These are phyloP conservation scores for Spatholobus suberectus DNA, from an alignment of 306 rosid species.

Conservation along the genomic window DNA sequence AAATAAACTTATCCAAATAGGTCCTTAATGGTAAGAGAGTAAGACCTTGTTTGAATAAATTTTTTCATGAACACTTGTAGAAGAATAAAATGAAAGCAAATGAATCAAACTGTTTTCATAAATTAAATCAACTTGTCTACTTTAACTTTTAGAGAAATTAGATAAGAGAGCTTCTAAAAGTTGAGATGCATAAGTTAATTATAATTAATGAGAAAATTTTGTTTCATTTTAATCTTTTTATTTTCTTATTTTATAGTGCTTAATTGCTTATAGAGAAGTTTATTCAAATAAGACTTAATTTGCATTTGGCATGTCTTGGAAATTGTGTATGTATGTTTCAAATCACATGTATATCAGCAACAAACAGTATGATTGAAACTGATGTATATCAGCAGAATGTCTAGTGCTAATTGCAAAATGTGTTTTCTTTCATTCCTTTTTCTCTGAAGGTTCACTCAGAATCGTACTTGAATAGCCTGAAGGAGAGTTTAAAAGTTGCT, in stretches of 20 bases:
- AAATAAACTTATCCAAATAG: too few relatives aligned
- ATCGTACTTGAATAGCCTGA: slow-evolving; percentile 75
- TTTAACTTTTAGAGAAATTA: background rate
- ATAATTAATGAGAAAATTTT: background rate
- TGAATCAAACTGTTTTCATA: background rate
- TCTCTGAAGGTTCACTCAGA: slow-evolving; percentile 79
- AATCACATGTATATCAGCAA: background rate
- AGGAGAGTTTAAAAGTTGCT: slow-evolving; percentile 77
- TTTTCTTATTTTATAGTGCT: background rate
- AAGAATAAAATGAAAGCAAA: background rate
- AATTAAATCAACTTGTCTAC: background rate
- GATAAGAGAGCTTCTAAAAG: background rate
- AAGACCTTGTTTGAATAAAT: background rate
- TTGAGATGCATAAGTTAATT: background rate
- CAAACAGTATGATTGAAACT: slow-evolving; percentile 14
- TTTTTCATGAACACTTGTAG: background rate
- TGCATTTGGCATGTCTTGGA: background rate
- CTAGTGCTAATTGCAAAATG: slow-evolving; percentile 19
- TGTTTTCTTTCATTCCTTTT: slow-evolving; percentile 36
- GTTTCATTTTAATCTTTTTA: background rate
- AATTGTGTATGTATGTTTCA: background rate
- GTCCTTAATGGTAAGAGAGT: too few relatives aligned
- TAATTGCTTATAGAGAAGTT: background rate
- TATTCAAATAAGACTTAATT: background rate
- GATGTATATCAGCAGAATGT: slow-evolving; percentile 18